Conservation (phyloP, 495 filamentous ascomycete genomes). For the Aspergillus conjunctus region DNA sequence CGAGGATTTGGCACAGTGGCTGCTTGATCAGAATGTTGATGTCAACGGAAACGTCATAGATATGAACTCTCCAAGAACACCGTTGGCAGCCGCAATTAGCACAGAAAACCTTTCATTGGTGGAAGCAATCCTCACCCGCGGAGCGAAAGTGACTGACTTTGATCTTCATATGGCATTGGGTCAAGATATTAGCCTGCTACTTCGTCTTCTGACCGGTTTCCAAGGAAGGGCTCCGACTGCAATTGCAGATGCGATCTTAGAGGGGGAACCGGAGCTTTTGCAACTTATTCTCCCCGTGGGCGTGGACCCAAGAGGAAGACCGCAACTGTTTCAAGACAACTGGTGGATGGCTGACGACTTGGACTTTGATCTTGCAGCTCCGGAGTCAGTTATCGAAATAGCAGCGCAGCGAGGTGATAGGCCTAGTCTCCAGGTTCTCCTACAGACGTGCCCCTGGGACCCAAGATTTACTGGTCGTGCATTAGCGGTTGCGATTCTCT, state of each 20-base stretch:
- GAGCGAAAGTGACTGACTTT: not conserved
- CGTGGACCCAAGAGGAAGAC: slow-evolving; percentile 4
- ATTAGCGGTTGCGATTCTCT: not conserved
- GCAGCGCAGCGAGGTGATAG: not conserved
- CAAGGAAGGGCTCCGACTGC: not conserved
- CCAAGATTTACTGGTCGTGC: slow-evolving; percentile 4
- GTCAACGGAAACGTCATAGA: not conserved
- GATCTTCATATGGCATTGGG: slow-evolving; percentile 1
- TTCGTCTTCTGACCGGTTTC: not conserved
- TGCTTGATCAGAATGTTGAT: not conserved
- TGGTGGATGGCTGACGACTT: not conserved
- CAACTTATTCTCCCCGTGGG: not conserved
- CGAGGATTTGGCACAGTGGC: not conserved
- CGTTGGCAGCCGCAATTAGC: slow-evolving; percentile 7
- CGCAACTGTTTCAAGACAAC: not conserved
- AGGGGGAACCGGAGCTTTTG: not conserved
- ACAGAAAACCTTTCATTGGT: not conserved
- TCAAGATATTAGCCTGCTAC: not conserved
- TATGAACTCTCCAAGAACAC: not conserved
- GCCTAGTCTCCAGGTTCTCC: not conserved
- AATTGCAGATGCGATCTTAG: not conserved
- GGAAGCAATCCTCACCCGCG: not conserved
- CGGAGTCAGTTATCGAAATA: slow-evolving; percentile 10
- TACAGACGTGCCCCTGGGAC: not conserved
- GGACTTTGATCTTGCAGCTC: not conserved